Conservation (phyloP, 176 grass and related monocot genomes). For the Zea mays region Zm-B73-REFERENCE-NAM-5.0 NC_050104.1:159555501-159556000, state of each 20-base stretch:
- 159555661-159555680: constrained; percentile 4
- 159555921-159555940: background rate
- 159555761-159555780: constrained; percentile 36
- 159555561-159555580: constrained; percentile 43
- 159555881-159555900: background rate
- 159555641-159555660: constrained; percentile 1
- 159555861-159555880: background rate
- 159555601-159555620: constrained; percentile 34
- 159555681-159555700: constrained; percentile 14
- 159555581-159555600: constrained; percentile 42
- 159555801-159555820: constrained; percentile 6
- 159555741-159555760: background rate
- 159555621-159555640: constrained; percentile 29
- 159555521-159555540: constrained; percentile 51
- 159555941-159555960: background rate
- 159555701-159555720: background rate
- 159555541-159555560: constrained; percentile 33
- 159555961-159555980: background rate
- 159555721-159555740: background rate
- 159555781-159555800: constrained; percentile 34
- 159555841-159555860: background rate
- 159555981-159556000: background rate
- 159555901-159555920: background rate
- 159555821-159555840: background rate
- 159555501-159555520: constrained; percentile 35